Conservation (phyloP, 2,329 filamentous ascomycete species). For the Ilyonectria sp. region DNA sequence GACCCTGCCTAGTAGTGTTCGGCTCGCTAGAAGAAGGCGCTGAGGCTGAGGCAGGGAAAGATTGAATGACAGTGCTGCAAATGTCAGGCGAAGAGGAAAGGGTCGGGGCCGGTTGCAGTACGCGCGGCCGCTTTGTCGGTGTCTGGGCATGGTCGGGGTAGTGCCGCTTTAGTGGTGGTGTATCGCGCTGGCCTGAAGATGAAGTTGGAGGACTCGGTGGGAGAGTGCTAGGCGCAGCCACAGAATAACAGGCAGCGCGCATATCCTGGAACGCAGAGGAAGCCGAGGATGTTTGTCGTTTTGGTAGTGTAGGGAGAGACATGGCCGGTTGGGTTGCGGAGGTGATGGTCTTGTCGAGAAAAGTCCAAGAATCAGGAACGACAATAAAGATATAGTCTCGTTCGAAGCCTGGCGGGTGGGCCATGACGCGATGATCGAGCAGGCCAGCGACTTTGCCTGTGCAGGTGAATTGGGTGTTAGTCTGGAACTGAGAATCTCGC, state of each 20-base stretch:
- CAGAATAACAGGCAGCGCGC: too few species aligned
- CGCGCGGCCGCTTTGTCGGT: slow-evolving; percentile 16
- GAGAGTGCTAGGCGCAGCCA: too few species aligned
- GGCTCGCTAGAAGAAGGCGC: too few species aligned
- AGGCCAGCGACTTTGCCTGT: slow-evolving; percentile 7
- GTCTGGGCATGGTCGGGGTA: slow-evolving; percentile 11
- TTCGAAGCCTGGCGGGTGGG: background rate
- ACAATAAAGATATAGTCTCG: slow-evolving; percentile 9
- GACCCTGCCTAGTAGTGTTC: too few species aligned
- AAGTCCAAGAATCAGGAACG: slow-evolving; percentile 11
- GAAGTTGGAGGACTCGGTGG: too few species aligned
- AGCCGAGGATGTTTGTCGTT: slow-evolving; percentile 17
- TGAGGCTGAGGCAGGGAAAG: too few species aligned
- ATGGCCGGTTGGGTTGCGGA: background rate
- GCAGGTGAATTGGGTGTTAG: background rate
- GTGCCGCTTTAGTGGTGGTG: slow-evolving; percentile 8
- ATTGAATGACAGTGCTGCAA: too few species aligned
- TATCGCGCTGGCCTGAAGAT: too few species aligned
- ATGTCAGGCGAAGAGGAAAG: slow-evolving; percentile 10
- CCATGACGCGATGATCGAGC: slow-evolving; percentile 1
- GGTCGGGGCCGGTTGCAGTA: slow-evolving; percentile 7
- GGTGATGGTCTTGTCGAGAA: slow-evolving; percentile 4
- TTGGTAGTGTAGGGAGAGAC: slow-evolving; percentile 12
- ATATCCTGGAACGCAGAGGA: too few species aligned
- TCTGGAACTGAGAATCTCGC: background rate